A percentile compares a stretch with the other conserved stretches of the same genome.
Conservation (phyloP, 495 filamentous ascomycete species). For the Cercophora newfieldiana region DNA sequence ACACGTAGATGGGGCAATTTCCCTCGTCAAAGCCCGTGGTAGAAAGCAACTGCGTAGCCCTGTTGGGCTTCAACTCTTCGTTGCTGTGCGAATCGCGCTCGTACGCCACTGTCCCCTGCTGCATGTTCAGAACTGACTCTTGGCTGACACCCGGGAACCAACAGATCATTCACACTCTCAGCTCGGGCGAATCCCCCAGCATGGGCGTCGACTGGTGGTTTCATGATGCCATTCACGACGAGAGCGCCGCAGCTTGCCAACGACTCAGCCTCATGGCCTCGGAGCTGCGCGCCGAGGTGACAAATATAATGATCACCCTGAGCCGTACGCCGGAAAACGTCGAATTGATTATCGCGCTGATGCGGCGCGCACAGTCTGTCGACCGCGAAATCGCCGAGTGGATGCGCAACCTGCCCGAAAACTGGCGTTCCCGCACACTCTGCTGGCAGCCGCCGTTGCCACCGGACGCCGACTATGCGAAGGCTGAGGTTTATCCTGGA, state of each 20-base stretch:
- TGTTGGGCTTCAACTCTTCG: conserved; percentile 50
- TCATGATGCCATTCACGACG: conserved; percentile 40
- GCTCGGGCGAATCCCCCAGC: conserved; percentile 43
- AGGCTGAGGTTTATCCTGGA: conserved; percentile 51
- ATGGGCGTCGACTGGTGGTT: conserved; percentile 57
- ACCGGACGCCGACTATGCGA: conserved; percentile 37
- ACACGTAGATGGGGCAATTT: conserved; percentile 55
- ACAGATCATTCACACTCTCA: conserved; percentile 49
- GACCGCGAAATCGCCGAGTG: conserved; percentile 47
- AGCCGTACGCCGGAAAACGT: conserved; percentile 39
- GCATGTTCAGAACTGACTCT: conserved; percentile 8
- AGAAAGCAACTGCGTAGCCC: conserved; percentile 50
- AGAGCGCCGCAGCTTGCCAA: conserved; percentile 41
- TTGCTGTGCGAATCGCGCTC: conserved; percentile 53
- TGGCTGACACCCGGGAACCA: neutral
- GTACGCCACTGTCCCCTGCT: conserved; percentile 31
- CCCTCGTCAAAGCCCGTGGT: conserved; percentile 54
- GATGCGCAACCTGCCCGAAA: conserved; percentile 41
- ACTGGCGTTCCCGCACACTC: conserved; percentile 44
- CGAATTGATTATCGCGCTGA: conserved; percentile 41
- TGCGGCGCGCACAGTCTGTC: conserved; percentile 42
- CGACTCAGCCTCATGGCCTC: conserved; percentile 46
- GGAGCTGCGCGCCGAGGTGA: conserved; percentile 49
- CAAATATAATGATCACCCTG: conserved; percentile 34
- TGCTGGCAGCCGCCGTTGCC: conserved; percentile 46